Evolutionary conservation across 2,329 filamentous ascomycete genomes (phyloP).

Genomic region (Claviceps sp.): DNA sequence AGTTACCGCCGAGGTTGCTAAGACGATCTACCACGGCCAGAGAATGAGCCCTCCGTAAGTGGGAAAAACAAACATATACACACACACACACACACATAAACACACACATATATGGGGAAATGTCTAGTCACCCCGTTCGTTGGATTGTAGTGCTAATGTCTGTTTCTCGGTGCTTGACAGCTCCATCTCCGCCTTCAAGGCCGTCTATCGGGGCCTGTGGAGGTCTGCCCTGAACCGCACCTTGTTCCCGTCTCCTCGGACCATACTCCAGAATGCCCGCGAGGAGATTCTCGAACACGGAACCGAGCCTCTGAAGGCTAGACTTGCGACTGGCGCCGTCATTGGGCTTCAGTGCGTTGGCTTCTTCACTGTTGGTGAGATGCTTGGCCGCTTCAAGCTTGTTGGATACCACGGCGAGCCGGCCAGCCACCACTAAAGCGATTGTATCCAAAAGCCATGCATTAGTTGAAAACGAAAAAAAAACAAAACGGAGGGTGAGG

Average conservation of each 20-base stretch:
- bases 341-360: conserved; percentile 76
- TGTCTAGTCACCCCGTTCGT: not conserved
- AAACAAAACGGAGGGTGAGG: not conserved
- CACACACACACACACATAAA: not conserved
- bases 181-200: conserved; percentile 68
- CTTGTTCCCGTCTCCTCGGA: conserved; percentile 42
- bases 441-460: not conserved
- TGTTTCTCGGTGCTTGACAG: conserved; percentile 28
- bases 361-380: conserved; percentile 97
- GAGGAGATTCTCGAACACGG: conserved; percentile 24
- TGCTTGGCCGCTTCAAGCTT: conserved; percentile 89
- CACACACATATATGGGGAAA: not conserved
- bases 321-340: conserved; percentile 62
- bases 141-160: not conserved
- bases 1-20: conserved; percentile 76
- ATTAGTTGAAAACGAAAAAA: not conserved
- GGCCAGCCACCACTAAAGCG: conserved; percentile 45
- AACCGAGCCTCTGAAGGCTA: conserved; percentile 41
- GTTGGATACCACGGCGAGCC: conserved; percentile 75
- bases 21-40: conserved; percentile 75
- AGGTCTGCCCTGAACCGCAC: conserved; percentile 55
- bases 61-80: too few species aligned
- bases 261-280: conserved; percentile 44
- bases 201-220: conserved; percentile 65
- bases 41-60: conserved; percentile 93